Percentiles rank a stretch among this genome's conserved stretches.
These are phyloP conservation scores for Atalantia buxifolia DNA, from an alignment of 345 rosid genomes.

Conservation along the genomic window DNA sequence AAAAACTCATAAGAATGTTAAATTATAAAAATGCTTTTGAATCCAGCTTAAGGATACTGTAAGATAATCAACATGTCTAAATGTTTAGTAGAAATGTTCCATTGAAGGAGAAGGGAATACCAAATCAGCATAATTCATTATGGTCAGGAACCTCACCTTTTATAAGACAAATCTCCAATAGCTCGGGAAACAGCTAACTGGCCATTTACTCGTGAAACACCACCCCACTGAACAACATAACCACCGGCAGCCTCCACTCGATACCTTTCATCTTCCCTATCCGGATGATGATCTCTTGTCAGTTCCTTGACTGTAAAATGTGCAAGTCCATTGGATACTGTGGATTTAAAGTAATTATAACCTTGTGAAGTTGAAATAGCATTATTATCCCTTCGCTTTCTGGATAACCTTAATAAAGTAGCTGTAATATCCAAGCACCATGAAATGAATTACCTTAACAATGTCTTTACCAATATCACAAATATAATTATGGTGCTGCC, in stretches of 20 bases:
- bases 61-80: neutral
- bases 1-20: neutral
- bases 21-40: neutral
- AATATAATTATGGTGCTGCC: neutral
- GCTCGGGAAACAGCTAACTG: slow-evolving; percentile 88
- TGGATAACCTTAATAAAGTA: slow-evolving; percentile 63
- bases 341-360: slow-evolving; percentile 37
- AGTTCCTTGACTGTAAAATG: slow-evolving; percentile 65
- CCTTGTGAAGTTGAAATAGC: slow-evolving; percentile 41
- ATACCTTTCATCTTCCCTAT: slow-evolving; percentile 82
- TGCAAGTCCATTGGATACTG: slow-evolving; percentile 42
- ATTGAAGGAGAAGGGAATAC: neutral
- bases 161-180: slow-evolving; percentile 70
- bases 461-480: neutral
- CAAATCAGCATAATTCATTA: neutral
- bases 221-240: slow-evolving; percentile 73
- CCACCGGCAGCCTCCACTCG: slow-evolving; percentile 95
- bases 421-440: slow-evolving; percentile 47
- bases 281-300: slow-evolving; percentile 86
- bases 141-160: slow-evolving; percentile 38
- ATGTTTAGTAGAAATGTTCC: neutral
- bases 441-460: slow-evolving; percentile 3
- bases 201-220: slow-evolving; percentile 83
- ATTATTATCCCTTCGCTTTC: slow-evolving; percentile 56
- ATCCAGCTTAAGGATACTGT: neutral